Conservation (phyloP, 140 eudicot genomes). For the Ambrosia hybrid region DNA sequence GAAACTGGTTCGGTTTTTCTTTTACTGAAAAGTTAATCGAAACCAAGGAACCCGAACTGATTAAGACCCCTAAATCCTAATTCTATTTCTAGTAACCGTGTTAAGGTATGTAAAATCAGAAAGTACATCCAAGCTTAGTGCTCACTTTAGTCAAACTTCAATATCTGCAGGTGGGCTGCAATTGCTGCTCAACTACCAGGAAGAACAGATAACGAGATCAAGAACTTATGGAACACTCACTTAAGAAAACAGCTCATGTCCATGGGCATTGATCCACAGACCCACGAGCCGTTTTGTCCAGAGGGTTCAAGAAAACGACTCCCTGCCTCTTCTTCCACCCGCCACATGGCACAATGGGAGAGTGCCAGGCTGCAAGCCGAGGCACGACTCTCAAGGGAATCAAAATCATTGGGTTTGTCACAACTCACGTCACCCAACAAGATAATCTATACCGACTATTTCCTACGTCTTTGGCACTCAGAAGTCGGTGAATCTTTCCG, state of each 20-base stretch:
- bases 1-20: no score
- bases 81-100: no score
- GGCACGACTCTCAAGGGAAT: slow-evolving; percentile 77
- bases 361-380: slow-evolving; percentile 91
- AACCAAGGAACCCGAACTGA: no score
- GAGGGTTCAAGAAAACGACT: slow-evolving; percentile 32
- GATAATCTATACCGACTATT: slow-evolving; percentile 45
- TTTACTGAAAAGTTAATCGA: no score
- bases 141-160: not conserved
- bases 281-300: slow-evolving; percentile 54
- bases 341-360: slow-evolving; percentile 99
- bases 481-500: slow-evolving; percentile 84
- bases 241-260: slow-evolving; percentile 61
- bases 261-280: slow-evolving; percentile 81
- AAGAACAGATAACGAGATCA: slow-evolving; percentile 93
- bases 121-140: no score
- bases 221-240: slow-evolving; percentile 91
- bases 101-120: no score
- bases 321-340: slow-evolving; percentile 61
- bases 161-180: slow-evolving; percentile 84
- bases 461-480: slow-evolving; percentile 84
- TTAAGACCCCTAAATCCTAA: no score
- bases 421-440: slow-evolving; percentile 17
- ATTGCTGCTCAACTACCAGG: slow-evolving; percentile 90
- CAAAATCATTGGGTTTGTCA: slow-evolving; percentile 35